A percentile compares a stretch with the other conserved stretches of the same genome.
Evolutionary conservation across 2,329 filamentous ascomycete genomes (phyloP).

Genomic region (Clarireedia paspali): DNA sequence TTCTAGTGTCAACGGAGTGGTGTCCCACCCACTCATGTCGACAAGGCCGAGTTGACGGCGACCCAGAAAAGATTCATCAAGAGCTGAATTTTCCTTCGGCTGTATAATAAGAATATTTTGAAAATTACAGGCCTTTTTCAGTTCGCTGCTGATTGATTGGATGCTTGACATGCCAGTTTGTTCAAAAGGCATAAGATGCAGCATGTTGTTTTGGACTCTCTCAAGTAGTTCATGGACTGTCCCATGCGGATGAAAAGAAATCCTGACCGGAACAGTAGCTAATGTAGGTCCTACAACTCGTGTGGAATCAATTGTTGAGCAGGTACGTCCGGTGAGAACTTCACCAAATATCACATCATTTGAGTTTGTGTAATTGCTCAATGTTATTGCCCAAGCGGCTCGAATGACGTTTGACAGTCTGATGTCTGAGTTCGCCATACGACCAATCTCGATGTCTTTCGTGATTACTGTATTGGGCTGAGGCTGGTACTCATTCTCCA

Average conservation of each 20-base stretch:
- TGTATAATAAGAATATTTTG: constrained; percentile 21
- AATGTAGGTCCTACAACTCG: constrained; percentile 35
- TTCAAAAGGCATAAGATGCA: constrained; percentile 38
- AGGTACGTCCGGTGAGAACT: constrained; percentile 36
- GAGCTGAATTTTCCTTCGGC: not conserved
- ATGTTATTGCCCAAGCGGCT: constrained; percentile 34
- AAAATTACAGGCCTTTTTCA: constrained; percentile 15
- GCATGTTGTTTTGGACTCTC: constrained; percentile 1
- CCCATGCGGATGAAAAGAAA: not conserved
- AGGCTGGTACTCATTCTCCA: not conserved
- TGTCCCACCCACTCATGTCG: not conserved
- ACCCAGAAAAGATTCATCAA: not conserved
- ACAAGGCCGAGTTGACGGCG: not conserved
- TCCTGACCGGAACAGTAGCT: constrained; percentile 33
- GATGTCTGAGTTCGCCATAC: constrained; percentile 3
- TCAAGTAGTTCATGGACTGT: not conserved
- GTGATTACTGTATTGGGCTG: not conserved
- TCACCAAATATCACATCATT: constrained; percentile 37
- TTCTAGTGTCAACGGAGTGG: not conserved
- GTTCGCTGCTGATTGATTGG: constrained; percentile 10
- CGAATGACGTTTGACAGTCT: constrained; percentile 18
- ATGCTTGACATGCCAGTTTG: constrained; percentile 32
- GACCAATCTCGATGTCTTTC: not conserved
- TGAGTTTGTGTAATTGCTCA: constrained; percentile 32
- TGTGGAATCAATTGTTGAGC: constrained; percentile 33